Evolutionary conservation across 202 grass and related monocot genomes (phyloP), one percentile per base, ranked within the genome.

Genomic region (Carex arenaria): DNA sequence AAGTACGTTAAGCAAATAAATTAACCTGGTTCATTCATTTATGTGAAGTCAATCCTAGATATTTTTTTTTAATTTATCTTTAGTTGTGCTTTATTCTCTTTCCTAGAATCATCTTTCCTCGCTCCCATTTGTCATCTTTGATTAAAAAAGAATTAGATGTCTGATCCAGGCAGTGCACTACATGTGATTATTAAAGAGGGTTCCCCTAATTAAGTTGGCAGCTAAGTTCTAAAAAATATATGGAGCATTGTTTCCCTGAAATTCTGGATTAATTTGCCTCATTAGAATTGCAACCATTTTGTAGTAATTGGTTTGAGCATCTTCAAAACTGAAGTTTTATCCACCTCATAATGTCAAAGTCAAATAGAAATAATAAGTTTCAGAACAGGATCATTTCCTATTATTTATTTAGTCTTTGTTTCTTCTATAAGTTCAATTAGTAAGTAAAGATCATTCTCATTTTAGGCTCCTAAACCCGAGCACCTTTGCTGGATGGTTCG

Each of bases 401-500:
- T 70, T 61, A 55, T 26, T 51, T 77, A 63, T 66, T 75, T 55
- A 65, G 64, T 43, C 34, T 49, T 43, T 83, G 72, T 86, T 11
- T 47, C 45, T 83, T 86, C 31, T 36, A 20, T 86, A 66, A 42
- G 72, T 57, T 86, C 19, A 79, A 57, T 82, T 87, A 80, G n/a
- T 77, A 60, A 47, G 22, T 42, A 40, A 82, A 67, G 79, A 45
- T 75, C 49, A 43, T 84, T 28, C 7, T 43, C 23, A 53, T 85
- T 67, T 42, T 81, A 98, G 92, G 92, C 89, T 98, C 79, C 80
- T 98, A 18, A 98, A 98, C 63, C 95, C 95, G 86, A 94, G 95
- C 88, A 98, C 95, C 57, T 98, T 98, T 85, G 95, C 95, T 85
- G 95, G 95, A 90, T 98, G 95, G 95, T 98, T 94, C 91, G 92